phyloP scores from a whole-genome alignment of 371 early-diverging fungal genomes.

The Apophysomyces ossiformis region DNA sequence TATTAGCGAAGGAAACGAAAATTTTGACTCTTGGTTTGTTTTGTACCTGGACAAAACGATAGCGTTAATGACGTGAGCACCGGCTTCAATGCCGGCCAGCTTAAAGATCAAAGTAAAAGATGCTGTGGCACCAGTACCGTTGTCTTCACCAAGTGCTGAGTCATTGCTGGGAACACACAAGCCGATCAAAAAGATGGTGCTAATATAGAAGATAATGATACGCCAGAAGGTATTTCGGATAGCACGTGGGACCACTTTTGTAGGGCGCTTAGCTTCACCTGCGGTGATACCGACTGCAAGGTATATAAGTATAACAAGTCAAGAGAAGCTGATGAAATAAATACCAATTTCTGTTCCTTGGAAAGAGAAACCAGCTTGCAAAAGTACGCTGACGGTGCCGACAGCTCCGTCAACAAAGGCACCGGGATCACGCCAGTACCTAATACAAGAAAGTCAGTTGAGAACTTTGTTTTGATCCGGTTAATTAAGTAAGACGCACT shows the following conservation, averaged over 20 bases:
- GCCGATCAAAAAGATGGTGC: constrained; percentile 72
- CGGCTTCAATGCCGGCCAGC: constrained; percentile 65
- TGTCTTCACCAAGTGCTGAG: constrained; percentile 48
- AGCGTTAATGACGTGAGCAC: constrained; percentile 73
- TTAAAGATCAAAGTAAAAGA: constrained; percentile 73
- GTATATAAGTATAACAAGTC: not conserved
- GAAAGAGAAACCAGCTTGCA: constrained; percentile 82
- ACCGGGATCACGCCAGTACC: constrained; percentile 74
- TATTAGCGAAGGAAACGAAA: not conserved
- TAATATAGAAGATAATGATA: constrained; percentile 71
- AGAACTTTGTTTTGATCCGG: not conserved
- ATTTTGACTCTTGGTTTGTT: not conserved
- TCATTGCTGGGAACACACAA: constrained; percentile 66
- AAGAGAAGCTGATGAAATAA: not conserved
- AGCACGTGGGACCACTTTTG: constrained; percentile 72
- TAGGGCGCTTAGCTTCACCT: constrained; percentile 75
- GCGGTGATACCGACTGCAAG: constrained; percentile 73
- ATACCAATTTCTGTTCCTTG: constrained; percentile 79
- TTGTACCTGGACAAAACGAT: constrained; percentile 55
- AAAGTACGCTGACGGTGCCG: constrained; percentile 70
- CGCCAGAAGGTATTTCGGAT: constrained; percentile 78
- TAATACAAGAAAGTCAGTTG: constrained; percentile 23
- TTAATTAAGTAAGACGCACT: constrained; percentile 16
- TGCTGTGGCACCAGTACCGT: constrained; percentile 56
- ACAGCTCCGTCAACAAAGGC: constrained; percentile 79